Evolutionary conservation across 768 basidiomycete species (phyloP), one percentile per base, ranked within the genome.

Genomic region (Mycena maculata): DNA sequence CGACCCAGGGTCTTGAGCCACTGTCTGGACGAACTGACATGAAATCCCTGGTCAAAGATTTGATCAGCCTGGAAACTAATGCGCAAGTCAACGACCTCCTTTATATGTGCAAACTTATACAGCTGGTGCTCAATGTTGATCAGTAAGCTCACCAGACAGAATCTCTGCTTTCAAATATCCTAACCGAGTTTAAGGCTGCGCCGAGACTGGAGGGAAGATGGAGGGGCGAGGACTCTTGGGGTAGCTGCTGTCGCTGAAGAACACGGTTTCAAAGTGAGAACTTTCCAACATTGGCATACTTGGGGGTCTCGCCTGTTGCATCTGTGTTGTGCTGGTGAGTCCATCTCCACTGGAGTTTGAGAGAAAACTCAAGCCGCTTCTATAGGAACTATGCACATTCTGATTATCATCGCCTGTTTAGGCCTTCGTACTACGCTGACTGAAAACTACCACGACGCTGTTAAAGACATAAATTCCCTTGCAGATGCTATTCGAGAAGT

Each of bases 101-200:
- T 15, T 59, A 59, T 16, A 59, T 59, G 58, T 39, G n/a, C 45
- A 59, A 59, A 16, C 47, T 59, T 0, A 27, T 59, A 1, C 58
- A 59, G 23, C 36, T 59, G 10, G 33, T n/a, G 2, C 25, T 59
- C 3, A 59, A 59, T 10, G 20, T 59, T 48, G 58, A 59, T 27
- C 45, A 59, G 58, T 59, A 22, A 31, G 58, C 41, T 13, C 25
- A 6, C 8, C 18, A 42, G 3, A 13, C 22, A 2, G 15, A 2
- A 20, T 33, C 23, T 16, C 16, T 33, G 1, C 22, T 3, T 4
- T 33, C n/a, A n/a, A n/a, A n/a, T 9, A 20, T 38, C 22, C n/a
- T 9, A 10, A n/a, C 23, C 11, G 27, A 13, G 13, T 25, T 27
- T 38, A 7, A 54, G 52, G 11, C 5, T 36, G 8, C 33, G 52